These are phyloP conservation scores for Gossypium gossypioides DNA, from an alignment of 441 rosid genomes.

Conservation along the genomic window DNA sequence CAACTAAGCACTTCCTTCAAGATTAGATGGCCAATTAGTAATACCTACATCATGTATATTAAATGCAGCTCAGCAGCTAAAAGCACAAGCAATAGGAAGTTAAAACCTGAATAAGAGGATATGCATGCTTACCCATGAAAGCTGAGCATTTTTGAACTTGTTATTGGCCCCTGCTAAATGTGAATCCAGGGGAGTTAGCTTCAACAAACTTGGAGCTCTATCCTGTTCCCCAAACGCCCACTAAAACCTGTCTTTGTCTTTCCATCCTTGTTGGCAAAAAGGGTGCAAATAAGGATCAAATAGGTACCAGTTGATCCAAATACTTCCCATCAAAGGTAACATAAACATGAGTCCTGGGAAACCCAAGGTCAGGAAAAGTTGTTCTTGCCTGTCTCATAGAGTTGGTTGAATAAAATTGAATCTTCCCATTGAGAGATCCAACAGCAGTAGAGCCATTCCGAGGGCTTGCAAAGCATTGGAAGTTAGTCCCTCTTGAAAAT, in stretches of 20 bases:
- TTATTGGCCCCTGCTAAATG: slow-evolving; percentile 75
- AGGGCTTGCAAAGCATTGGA: slow-evolving; percentile 85
- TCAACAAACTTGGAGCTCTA: slow-evolving; percentile 81
- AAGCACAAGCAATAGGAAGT: background rate
- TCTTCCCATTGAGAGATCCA: slow-evolving; percentile 86
- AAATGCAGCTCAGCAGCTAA: background rate
- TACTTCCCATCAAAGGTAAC: slow-evolving; percentile 84
- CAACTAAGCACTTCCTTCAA: background rate
- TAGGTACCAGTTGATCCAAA: slow-evolving; percentile 80
- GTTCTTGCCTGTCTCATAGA: slow-evolving; percentile 92
- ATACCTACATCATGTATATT: background rate
- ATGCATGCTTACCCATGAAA: slow-evolving; percentile 68
- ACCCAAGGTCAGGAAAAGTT: slow-evolving; percentile 91
- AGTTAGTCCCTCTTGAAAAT: slow-evolving; percentile 87
- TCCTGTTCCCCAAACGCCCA: slow-evolving; percentile 89
- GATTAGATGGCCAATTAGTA: background rate
- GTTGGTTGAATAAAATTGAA: slow-evolving; percentile 64
- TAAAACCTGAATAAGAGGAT: slow-evolving; percentile 1
- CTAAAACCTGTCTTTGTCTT: slow-evolving; percentile 70
- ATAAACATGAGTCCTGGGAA: slow-evolving; percentile 25
- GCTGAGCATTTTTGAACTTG: slow-evolving; percentile 77
- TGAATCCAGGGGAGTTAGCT: slow-evolving; percentile 77
- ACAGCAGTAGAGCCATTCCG: slow-evolving; percentile 56
- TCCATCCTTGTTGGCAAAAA: slow-evolving; percentile 73
- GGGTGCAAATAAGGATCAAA: slow-evolving; percentile 49